Percentiles rank a stretch among this genome's conserved stretches.
Conservation (phyloP, 2,329 filamentous ascomycete species). For the Trichoderma asperellum region DNA sequence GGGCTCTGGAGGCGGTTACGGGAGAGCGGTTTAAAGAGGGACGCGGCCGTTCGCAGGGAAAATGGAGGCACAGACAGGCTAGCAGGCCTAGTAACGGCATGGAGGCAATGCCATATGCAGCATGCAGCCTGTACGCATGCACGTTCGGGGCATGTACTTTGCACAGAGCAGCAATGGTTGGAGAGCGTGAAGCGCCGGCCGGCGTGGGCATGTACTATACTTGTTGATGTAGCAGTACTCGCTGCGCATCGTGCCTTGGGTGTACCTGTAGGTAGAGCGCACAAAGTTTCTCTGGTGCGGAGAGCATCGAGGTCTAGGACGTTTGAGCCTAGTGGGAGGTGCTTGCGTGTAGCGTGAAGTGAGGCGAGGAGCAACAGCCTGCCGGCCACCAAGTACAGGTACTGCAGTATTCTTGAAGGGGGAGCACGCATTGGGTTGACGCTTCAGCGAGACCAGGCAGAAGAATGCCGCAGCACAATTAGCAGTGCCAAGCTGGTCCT, state of each 20-base stretch:
- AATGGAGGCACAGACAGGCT: not conserved
- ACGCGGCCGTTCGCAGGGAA: constrained; percentile 4
- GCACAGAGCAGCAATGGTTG: not conserved
- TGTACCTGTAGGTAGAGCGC: not conserved
- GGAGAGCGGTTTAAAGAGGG: constrained; percentile 10
- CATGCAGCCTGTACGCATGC: not conserved
- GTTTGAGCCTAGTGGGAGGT: not conserved
- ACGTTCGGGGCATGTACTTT: not conserved
- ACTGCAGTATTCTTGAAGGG: not conserved
- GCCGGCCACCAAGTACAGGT: not conserved
- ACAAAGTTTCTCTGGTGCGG: not conserved
- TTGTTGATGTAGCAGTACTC: not conserved
- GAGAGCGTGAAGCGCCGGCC: not conserved
- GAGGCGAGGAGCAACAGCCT: not conserved
- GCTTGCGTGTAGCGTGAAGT: not conserved
- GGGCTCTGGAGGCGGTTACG: constrained; percentile 19
- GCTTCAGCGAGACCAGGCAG: not conserved
- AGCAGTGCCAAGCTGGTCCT: not conserved
- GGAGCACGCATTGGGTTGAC: not conserved
- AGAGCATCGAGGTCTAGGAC: not conserved
- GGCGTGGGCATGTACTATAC: not conserved
- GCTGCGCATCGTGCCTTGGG: not conserved
- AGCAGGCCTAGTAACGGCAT: not conserved
- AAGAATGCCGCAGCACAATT: not conserved
- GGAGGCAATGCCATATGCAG: not conserved